Evolutionary conservation across 371 early-diverging fungal species (phyloP), one percentile per base, ranked within the genome.

Genomic region (Blakeslea trispora): DNA sequence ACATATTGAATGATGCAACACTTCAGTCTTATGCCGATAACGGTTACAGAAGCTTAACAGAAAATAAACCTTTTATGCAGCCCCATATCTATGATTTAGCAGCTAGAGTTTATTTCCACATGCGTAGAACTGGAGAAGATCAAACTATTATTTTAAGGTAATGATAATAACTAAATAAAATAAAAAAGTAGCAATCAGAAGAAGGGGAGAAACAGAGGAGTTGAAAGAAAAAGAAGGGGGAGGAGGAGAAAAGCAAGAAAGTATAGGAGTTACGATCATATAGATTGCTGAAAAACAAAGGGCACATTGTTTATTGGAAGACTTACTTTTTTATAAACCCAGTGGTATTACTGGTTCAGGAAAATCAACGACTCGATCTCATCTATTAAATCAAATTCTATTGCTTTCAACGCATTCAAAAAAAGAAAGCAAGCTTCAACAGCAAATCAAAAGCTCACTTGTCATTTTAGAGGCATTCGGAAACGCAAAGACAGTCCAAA

Each of bases 91-190:
- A 81, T 53, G 84, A 86, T 54, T 65, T 87, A 32, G 84, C 87
- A 28, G 79, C 84, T 43, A 74, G 74, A 46, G 83, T 84, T 5
- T 90, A 90, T 62, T 84, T 82, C 61, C 92, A 80, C 81, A 90
- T 79, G 91, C 88, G 87, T 72, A 86, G 82, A 77, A 87, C 90
- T 58, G 92, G 82, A 53, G 91, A 82, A 82, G 95, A 81, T 81
- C 93, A 81, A 66, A 85, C 76, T 75, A 91, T 82, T 71, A 83
- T 90, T 32, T 71, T 82, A 69, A 91, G 80, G 86, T 91, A 24
- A 45, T 19, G 31, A 40, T 15, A 24, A n/a, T n/a, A n/a, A n/a
- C n/a, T n/a, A n/a, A n/a, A n/a, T n/a, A n/a, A n/a, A n/a, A n/a
- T n/a, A n/a, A n/a, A n/a, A n/a, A n/a, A n/a, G n/a, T n/a, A n/a